Evolutionary conservation across 2,329 filamentous ascomycete genomes (phyloP).

Genomic region (Diaporthe citrichinensis): DNA sequence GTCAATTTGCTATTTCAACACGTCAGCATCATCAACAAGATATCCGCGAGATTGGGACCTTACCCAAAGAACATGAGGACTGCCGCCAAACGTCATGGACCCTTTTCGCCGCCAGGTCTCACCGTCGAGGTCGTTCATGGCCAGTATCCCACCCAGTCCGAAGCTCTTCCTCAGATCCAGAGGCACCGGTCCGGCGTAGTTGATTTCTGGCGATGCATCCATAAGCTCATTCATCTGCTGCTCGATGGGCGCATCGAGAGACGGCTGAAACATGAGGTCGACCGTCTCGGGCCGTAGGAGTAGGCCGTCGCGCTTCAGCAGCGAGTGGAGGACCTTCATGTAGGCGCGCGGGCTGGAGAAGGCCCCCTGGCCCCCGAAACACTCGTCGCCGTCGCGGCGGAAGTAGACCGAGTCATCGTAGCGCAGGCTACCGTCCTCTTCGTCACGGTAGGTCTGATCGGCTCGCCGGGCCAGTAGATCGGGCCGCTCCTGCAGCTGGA

Average conservation of each 20-base stretch:
- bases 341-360: background rate
- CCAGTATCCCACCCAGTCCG: background rate
- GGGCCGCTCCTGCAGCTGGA: background rate
- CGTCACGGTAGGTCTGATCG: background rate
- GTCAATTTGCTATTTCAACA: background rate
- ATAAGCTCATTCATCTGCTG: background rate
- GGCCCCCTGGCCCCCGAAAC: background rate
- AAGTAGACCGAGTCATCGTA: background rate
- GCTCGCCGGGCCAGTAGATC: background rate
- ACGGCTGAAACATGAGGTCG: background rate
- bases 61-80: background rate
- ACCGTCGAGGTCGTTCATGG: background rate
- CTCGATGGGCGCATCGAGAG: background rate
- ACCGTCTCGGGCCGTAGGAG: slow-evolving; percentile 8
- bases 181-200: background rate
- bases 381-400: background rate
- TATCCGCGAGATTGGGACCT: background rate
- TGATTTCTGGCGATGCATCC: background rate
- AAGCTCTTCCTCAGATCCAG: slow-evolving; percentile 1
- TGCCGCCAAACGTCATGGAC: background rate
- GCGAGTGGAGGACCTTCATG: slow-evolving; percentile 3
- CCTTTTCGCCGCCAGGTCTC: background rate
- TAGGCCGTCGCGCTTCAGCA: slow-evolving; percentile 4
- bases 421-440: background rate
- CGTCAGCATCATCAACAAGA: background rate